Conservation (phyloP, 2,329 filamentous ascomycete genomes). For the Rhytidhysteron rufulum region DNA sequence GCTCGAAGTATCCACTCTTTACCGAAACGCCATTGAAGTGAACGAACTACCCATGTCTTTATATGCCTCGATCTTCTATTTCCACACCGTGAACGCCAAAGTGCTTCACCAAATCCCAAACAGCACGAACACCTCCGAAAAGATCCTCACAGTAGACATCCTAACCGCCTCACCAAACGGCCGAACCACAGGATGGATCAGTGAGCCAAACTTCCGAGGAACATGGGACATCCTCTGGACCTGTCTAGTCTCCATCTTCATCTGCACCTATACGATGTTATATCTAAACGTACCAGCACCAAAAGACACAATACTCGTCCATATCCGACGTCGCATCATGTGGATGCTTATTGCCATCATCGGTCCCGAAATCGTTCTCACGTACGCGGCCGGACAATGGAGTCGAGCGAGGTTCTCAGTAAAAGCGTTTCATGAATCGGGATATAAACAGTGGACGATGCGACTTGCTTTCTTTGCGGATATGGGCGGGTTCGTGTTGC, state of each 20-base stretch:
- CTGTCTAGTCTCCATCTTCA: not conserved
- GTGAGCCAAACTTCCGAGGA: not conserved
- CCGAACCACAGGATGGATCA: too few relatives aligned
- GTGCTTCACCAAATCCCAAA: too few relatives aligned
- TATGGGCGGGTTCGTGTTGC: constrained; percentile 19
- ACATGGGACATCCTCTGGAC: not conserved
- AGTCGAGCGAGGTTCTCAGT: not conserved
- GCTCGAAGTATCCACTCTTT: too few relatives aligned
- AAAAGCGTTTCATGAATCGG: not conserved
- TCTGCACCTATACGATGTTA: not conserved
- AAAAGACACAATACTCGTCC: not conserved
- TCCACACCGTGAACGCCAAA: too few relatives aligned
- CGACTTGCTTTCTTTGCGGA: constrained; percentile 20
- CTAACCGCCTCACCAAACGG: too few relatives aligned
- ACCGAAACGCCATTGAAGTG: too few relatives aligned
- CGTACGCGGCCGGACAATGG: not conserved
- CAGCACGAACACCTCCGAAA: too few relatives aligned
- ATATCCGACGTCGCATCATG: not conserved
- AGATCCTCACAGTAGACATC: too few relatives aligned
- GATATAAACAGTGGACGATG: too few relatives aligned
- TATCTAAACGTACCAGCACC: not conserved
- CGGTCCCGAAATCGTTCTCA: not conserved
- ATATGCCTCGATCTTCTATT: too few relatives aligned
- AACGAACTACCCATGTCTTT: too few relatives aligned
- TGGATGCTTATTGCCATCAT: not conserved